Evolutionary conservation across 2,329 filamentous ascomycete genomes (phyloP).

Genomic region (Pseudogymnoascus sp.): DNA sequence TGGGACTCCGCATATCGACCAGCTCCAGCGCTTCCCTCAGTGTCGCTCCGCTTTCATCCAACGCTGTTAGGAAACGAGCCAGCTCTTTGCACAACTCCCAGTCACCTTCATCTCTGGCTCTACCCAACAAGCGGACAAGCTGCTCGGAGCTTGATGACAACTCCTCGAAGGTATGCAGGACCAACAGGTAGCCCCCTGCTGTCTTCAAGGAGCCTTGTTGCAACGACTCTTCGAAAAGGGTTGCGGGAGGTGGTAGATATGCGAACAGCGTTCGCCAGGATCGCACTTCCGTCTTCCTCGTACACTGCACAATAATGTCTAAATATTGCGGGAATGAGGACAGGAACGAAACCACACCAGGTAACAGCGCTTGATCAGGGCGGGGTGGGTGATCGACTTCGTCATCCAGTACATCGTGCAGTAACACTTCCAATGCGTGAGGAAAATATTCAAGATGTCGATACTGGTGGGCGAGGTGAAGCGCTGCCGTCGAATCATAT

Average conservation of each 20-base stretch:
- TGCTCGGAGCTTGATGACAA: constrained; percentile 63
- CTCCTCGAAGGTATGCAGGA: constrained; percentile 76
- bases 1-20: constrained; percentile 40
- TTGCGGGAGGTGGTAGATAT: constrained; percentile 80
- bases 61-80: constrained; percentile 85
- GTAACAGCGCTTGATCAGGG: constrained; percentile 56
- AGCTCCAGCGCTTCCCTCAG: constrained; percentile 63
- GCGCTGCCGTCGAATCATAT: constrained; percentile 70
- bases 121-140: constrained; percentile 69
- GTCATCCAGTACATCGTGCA: constrained; percentile 90
- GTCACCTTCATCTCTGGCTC: constrained; percentile 76
- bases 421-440: constrained; percentile 82
- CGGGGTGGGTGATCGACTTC: constrained; percentile 70
- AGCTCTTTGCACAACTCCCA: constrained; percentile 96
- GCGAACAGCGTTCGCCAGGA: constrained; percentile 93
- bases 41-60: constrained; percentile 79
- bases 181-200: constrained; percentile 89
- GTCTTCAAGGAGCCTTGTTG: constrained; percentile 83
- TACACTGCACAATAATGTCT: constrained; percentile 93
- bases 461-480: constrained; percentile 77
- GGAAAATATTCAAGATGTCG: constrained; percentile 83
- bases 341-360: constrained; percentile 53
- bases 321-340: constrained; percentile 79
- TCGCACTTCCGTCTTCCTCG: constrained; percentile 89
- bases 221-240: constrained; percentile 88